Conservation (phyloP, 2,329 filamentous ascomycete genomes). For the Elsinoe perseae region DNA sequence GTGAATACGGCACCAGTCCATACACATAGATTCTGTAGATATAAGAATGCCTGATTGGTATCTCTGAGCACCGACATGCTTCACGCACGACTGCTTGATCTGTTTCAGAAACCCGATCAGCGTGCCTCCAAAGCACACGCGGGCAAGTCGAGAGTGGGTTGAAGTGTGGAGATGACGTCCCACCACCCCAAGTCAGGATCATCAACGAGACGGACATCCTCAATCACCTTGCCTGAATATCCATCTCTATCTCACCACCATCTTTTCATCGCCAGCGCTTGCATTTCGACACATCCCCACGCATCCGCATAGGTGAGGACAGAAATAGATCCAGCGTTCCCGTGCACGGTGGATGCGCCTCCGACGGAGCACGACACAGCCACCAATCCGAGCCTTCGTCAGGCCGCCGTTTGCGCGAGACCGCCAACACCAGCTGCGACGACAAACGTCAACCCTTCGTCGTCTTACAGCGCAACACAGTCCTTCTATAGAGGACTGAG, state of each 20-base stretch:
- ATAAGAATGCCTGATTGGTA: neutral
- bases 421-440: constrained; percentile 8
- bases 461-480: constrained; percentile 13
- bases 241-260: neutral
- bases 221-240: neutral
- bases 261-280: constrained; percentile 8
- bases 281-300: neutral
- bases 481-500: constrained; percentile 5
- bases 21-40: neutral
- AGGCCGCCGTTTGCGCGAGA: constrained; percentile 16
- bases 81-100: neutral
- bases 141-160: neutral
- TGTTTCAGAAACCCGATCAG: neutral
- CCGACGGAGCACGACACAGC: constrained; percentile 12
- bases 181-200: constrained; percentile 3
- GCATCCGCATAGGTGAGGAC: neutral
- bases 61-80: no score
- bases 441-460: neutral
- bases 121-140: neutral
- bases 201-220: neutral
- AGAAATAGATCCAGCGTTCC: constrained; percentile 7
- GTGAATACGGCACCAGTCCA: neutral
- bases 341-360: constrained; percentile 7
- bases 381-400: constrained; percentile 13
- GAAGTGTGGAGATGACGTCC: constrained; percentile 6